Evolutionary conservation across 805 yeast genomes (phyloP).

Genomic region (Saccharomycopsis guyanensis): DNA sequence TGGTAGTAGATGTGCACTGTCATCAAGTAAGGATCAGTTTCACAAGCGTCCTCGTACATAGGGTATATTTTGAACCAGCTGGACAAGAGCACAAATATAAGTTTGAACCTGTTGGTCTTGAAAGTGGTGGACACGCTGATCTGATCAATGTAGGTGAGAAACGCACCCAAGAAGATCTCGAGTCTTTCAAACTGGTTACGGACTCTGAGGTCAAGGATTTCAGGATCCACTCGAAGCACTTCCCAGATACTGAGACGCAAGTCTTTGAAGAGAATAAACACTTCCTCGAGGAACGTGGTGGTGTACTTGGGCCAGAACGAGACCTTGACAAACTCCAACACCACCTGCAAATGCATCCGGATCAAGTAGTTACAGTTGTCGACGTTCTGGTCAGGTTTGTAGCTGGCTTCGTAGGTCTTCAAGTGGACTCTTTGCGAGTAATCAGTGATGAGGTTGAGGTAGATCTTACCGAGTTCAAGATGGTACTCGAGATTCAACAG

Average conservation of each 20-base stretch:
- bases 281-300: constrained; percentile 8
- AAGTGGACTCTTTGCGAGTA: constrained; percentile 4
- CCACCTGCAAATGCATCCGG: constrained; percentile 7
- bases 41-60: constrained; percentile 1
- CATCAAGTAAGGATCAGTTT: constrained; percentile 3
- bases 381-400: constrained; percentile 1
- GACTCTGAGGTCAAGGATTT: not conserved
- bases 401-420: not conserved
- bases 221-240: not conserved
- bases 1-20: constrained; percentile 5
- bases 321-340: constrained; percentile 7
- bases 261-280: not conserved
- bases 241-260: not conserved
- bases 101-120: constrained; percentile 1
- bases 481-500: not conserved
- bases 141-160: not conserved
- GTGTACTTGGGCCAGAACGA: constrained; percentile 11
- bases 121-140: not conserved
- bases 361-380: constrained; percentile 5
- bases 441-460: constrained; percentile 5
- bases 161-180: not conserved
- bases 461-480: not conserved
- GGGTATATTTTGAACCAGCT: constrained; percentile 8
- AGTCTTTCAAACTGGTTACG: not conserved
- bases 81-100: not conserved